phyloP scores from a whole-genome alignment of 345 rosid genomes.

The Noccaea bulbosa region DNA sequence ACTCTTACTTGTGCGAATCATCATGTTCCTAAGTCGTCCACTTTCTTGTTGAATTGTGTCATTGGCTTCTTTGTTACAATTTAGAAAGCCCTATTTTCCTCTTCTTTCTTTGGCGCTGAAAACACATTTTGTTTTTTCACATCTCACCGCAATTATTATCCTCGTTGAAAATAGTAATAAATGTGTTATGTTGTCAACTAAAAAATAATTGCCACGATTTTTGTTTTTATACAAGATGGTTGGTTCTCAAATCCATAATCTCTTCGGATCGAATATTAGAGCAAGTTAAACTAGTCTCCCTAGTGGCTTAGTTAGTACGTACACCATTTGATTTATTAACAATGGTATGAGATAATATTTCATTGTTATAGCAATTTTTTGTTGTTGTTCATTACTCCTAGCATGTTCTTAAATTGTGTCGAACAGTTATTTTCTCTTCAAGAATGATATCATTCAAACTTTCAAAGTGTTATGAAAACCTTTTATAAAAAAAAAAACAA shows the following conservation, averaged over 20 bases:
- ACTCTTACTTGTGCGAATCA: too few species aligned
- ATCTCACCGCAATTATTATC: neutral
- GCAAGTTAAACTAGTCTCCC: neutral
- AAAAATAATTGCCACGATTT: too few species aligned
- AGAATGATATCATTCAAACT: neutral
- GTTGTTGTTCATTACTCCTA: neutral
- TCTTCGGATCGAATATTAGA: neutral
- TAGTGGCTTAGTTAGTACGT: too few species aligned
- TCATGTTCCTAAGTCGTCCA: conserved; percentile 11
- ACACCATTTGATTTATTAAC: neutral
- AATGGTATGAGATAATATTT: neutral
- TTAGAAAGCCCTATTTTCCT: too few species aligned
- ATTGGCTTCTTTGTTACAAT: neutral
- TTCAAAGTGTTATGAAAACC: neutral
- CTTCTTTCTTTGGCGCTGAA: neutral
- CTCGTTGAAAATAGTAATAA: neutral
- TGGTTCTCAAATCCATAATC: too few species aligned
- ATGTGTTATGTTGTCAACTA: neutral
- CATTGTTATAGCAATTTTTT: neutral
- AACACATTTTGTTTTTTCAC: neutral
- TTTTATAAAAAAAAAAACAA: too few species aligned
- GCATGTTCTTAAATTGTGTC: neutral
- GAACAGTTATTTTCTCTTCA: neutral
- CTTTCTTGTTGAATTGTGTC: conserved; percentile 16
- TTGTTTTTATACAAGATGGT: too few species aligned